A percentile compares a stretch with the other conserved stretches of the same genome.
Conservation (phyloP, 805 yeast genomes). For the Starmerella vaccinii region DNA sequence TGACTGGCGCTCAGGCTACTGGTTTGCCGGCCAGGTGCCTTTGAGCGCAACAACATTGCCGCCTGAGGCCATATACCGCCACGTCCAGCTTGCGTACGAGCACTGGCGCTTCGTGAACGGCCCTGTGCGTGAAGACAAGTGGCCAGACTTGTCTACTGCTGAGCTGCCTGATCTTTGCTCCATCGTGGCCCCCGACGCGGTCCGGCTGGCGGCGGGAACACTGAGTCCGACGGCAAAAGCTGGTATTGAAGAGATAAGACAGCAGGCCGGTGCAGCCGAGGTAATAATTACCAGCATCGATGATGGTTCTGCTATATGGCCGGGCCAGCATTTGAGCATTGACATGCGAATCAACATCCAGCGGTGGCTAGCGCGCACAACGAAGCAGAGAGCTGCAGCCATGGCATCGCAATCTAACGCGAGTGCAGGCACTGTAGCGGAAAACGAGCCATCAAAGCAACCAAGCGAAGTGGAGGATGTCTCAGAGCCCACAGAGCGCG, state of each 20-base stretch:
- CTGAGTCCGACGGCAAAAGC: conserved; percentile 66
- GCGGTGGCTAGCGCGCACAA: conserved; percentile 15
- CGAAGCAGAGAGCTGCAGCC: neutral
- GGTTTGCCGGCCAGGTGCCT: conserved; percentile 20
- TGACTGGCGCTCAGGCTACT: conserved; percentile 25
- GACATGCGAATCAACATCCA: conserved; percentile 16
- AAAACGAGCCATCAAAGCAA: no score
- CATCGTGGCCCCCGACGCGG: conserved; percentile 11
- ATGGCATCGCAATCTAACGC: neutral
- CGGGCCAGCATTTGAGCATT: conserved; percentile 11
- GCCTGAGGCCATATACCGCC: conserved; percentile 11
- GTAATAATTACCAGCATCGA: conserved; percentile 13
- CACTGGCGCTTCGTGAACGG: conserved; percentile 9
- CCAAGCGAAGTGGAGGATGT: neutral
- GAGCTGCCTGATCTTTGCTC: neutral
- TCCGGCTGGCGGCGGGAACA: conserved; percentile 30
- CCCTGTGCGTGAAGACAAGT: neutral
- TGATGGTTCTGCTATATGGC: conserved; percentile 17
- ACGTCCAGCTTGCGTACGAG: conserved; percentile 5
- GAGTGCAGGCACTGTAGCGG: no score
- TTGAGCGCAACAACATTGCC: neutral
- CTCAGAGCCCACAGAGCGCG: neutral
- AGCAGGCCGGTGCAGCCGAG: conserved; percentile 40
- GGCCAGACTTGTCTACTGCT: conserved; percentile 1
- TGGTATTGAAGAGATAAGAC: conserved; percentile 60